A percentile compares a stretch with the other conserved stretches of the same genome.
phyloP scores from a whole-genome alignment of 1,284 basidiomycete species.

The Trametes versicolor region DNA sequence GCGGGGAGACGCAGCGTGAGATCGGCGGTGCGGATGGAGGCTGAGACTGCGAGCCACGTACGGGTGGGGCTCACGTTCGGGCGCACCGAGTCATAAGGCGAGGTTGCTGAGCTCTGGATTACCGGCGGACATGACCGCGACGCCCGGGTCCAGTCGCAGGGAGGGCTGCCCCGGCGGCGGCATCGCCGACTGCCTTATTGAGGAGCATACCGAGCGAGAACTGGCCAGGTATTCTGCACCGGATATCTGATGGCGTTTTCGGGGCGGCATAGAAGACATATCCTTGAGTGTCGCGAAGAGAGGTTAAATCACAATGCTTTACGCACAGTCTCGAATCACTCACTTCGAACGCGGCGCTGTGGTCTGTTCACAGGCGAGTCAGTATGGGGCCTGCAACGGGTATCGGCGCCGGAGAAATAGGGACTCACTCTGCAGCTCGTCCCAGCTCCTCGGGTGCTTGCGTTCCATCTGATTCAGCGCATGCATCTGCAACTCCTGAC shows the following conservation, averaged over 20 bases:
- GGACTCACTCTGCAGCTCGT: slow-evolving; percentile 40
- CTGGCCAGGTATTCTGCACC: slow-evolving; percentile 36
- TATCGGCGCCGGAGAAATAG: neutral
- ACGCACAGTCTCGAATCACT: slow-evolving; percentile 36
- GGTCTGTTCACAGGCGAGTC: slow-evolving; percentile 19
- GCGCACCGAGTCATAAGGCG: slow-evolving; percentile 32
- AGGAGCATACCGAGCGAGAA: slow-evolving; percentile 37
- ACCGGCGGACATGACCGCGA: slow-evolving; percentile 29
- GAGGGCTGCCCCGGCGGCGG: slow-evolving; percentile 27
- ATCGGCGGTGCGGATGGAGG: slow-evolving; percentile 9
- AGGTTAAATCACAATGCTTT: slow-evolving; percentile 34
- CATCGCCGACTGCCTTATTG: slow-evolving; percentile 37
- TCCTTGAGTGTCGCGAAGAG: slow-evolving; percentile 39
- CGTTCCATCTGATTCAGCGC: slow-evolving; percentile 39
- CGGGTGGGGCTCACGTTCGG: slow-evolving; percentile 13
- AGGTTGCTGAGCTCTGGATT: slow-evolving; percentile 34
- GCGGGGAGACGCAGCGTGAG: slow-evolving; percentile 14
- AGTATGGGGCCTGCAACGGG: neutral
- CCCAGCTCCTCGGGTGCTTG: slow-evolving; percentile 46
- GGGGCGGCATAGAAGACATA: slow-evolving; percentile 40
- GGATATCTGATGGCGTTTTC: slow-evolving; percentile 45
- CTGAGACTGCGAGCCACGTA: slow-evolving; percentile 10
- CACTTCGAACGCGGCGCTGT: slow-evolving; percentile 38
- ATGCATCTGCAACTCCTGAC: slow-evolving; percentile 40
- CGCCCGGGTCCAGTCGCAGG: slow-evolving; percentile 33